phyloP scores from a whole-genome alignment of 306 rosid species.

The Carpinus viminea region DNA sequence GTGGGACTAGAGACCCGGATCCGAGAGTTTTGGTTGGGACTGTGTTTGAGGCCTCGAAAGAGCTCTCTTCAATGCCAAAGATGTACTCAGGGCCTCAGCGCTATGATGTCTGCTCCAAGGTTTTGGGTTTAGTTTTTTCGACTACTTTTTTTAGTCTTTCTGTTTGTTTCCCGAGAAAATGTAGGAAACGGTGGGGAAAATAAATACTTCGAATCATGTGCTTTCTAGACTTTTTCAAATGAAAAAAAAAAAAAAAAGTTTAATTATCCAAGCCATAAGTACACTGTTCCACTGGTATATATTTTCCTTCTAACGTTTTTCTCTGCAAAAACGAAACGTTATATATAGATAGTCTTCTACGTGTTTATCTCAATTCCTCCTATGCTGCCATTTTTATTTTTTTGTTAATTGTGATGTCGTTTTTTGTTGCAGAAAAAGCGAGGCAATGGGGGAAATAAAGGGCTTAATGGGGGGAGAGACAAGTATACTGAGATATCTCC shows the following conservation, averaged over 20 bases:
- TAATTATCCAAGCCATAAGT: background rate
- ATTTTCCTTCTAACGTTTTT: background rate
- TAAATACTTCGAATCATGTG: background rate
- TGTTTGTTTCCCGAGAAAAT: conserved; percentile 21
- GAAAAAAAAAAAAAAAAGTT: too few relatives aligned
- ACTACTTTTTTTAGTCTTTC: background rate
- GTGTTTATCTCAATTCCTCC: background rate
- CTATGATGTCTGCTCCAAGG: conserved; percentile 62
- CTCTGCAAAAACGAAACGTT: background rate
- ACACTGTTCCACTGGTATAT: conserved; percentile 15
- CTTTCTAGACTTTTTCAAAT: background rate
- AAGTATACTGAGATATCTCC: conserved; percentile 26
- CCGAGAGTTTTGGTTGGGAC: conserved; percentile 27
- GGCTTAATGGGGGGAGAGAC: conserved; percentile 28
- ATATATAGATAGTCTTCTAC: background rate
- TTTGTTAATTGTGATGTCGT: background rate
- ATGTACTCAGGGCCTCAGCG: conserved; percentile 23
- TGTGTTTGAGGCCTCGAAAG: conserved; percentile 58
- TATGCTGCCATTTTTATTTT: background rate
- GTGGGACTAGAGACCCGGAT: conserved; percentile 28
- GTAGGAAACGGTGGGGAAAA: conserved; percentile 1
- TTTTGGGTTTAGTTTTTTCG: conserved; percentile 6
- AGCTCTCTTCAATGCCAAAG: conserved; percentile 93
- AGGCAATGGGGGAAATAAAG: conserved; percentile 28
- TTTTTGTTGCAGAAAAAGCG: conserved; percentile 52